Evolutionary conservation across 139 green algal genomes (phyloP).

Genomic region (Chlorella sp.): DNA sequence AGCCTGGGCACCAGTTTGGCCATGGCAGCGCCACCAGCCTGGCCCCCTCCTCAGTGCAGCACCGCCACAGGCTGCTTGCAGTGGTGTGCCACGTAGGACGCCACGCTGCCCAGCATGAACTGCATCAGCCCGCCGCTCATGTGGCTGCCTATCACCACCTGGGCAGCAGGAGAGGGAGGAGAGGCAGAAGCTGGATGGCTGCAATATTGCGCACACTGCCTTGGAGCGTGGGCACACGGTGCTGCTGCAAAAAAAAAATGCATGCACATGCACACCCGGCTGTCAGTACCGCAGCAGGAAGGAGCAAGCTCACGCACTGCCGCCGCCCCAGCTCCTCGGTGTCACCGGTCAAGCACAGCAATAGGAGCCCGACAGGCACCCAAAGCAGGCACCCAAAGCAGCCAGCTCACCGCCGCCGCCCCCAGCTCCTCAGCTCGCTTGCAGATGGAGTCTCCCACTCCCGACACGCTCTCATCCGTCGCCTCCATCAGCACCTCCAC

Average conservation of each 20-base stretch:
- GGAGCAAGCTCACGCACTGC: too few relatives aligned
- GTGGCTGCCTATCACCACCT: slow-evolving; percentile 38
- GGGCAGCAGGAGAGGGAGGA: too few relatives aligned
- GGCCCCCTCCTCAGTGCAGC: slow-evolving; percentile 35
- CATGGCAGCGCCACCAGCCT: too few relatives aligned
- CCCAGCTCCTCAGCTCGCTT: not conserved
- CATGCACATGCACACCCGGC: too few relatives aligned
- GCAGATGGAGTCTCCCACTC: slow-evolving; percentile 39
- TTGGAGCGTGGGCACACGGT: too few relatives aligned
- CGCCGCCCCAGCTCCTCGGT: too few relatives aligned
- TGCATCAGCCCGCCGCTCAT: slow-evolving; percentile 22
- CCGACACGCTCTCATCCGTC: slow-evolving; percentile 15
- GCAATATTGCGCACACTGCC: too few relatives aligned
- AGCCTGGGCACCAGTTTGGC: too few relatives aligned
- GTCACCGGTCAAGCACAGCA: too few relatives aligned
- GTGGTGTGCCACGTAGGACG: slow-evolving; percentile 28
- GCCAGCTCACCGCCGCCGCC: slow-evolving; percentile 6
- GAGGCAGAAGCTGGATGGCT: too few relatives aligned
- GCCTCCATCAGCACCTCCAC: slow-evolving; percentile 35
- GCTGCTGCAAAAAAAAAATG: too few relatives aligned
- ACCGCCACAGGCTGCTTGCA: slow-evolving; percentile 34
- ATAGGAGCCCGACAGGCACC: not conserved
- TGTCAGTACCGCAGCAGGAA: too few relatives aligned
- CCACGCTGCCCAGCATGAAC: slow-evolving; percentile 49
- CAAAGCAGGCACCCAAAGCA: not conserved